Evolutionary conservation across 129 eudicot species (phyloP).

Genomic region (Flaveria linearis): DNA sequence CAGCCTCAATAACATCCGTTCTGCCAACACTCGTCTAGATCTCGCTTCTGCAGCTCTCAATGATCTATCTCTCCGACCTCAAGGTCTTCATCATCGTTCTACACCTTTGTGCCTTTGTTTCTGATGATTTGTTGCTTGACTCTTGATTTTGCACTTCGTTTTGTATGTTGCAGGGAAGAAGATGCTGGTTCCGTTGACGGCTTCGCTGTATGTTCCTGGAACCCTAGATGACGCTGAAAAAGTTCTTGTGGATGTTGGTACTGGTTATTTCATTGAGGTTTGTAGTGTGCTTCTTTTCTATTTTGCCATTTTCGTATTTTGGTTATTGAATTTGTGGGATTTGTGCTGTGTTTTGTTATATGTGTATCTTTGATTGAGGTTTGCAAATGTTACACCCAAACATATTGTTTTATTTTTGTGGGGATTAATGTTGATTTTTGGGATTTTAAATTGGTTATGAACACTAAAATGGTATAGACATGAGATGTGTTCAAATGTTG

Average conservation of each 20-base stretch:
- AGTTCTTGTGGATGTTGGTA: conserved; percentile 95
- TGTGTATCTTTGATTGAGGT: neutral
- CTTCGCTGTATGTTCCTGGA: conserved; percentile 95
- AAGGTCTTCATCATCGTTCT: conserved; percentile 41
- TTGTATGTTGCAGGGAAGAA: conserved; percentile 61
- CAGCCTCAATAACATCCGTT: conserved; percentile 90
- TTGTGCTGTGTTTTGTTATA: neutral
- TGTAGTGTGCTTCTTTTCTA: neutral
- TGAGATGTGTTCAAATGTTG: neutral
- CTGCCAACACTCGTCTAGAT: conserved; percentile 89
- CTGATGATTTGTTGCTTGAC: neutral
- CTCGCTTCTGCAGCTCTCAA: conserved; percentile 82
- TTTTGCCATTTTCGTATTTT: neutral
- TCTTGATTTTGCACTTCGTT: neutral
- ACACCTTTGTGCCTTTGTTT: neutral
- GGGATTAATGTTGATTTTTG: too few relatives aligned
- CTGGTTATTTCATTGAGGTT: conserved; percentile 98
- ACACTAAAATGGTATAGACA: neutral
- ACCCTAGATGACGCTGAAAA: conserved; percentile 80
- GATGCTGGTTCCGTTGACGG: conserved; percentile 93
- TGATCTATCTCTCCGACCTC: conserved; percentile 83
- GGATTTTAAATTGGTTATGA: too few relatives aligned
- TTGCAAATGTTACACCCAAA: neutral
- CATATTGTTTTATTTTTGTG: too few relatives aligned
- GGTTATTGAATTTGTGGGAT: neutral